These are phyloP conservation scores for Aureobasidium sp. DNA, from an alignment of 2,329 filamentous ascomycete genomes.

Conservation along the genomic window DNA sequence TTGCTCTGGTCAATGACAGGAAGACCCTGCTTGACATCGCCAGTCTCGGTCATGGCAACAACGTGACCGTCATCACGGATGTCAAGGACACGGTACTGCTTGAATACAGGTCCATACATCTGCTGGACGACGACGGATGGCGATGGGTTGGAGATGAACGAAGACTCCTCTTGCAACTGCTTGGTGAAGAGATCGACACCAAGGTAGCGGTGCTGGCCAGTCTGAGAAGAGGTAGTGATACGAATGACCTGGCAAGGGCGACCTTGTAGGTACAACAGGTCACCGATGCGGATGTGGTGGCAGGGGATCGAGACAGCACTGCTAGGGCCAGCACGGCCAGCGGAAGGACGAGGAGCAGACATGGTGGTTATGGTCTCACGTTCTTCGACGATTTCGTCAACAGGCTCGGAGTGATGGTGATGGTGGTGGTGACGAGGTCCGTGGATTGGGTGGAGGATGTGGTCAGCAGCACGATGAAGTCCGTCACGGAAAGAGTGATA, in stretches of 20 bases:
- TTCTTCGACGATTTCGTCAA: constrained; percentile 41
- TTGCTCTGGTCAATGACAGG: constrained; percentile 92
- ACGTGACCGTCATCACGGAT: constrained; percentile 75
- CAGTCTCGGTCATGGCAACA: constrained; percentile 97
- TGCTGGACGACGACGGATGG: constrained; percentile 97
- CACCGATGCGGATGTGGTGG: constrained; percentile 98
- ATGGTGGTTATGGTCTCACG: constrained; percentile 38
- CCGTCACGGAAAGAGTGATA: constrained; percentile 70
- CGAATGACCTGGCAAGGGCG: constrained; percentile 99
- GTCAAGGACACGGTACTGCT: constrained; percentile 99
- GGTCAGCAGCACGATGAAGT: constrained; percentile 59
- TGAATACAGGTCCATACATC: constrained; percentile 99
- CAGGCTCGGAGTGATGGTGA: constrained; percentile 29
- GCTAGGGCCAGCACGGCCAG: constrained; percentile 34
- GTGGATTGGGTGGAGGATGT: constrained; percentile 57
- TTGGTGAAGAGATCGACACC: constrained; percentile 99
- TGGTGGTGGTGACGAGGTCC: constrained; percentile 45
- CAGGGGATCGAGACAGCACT: constrained; percentile 97
- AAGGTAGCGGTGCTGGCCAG: constrained; percentile 98
- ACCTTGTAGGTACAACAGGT: constrained; percentile 97
- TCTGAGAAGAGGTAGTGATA: constrained; percentile 96
- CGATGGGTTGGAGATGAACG: constrained; percentile 93
- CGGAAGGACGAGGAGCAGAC: constrained; percentile 30
- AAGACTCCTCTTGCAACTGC: constrained; percentile 97
- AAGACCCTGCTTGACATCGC: constrained; percentile 94